These are phyloP conservation scores for Clavispora vitiphila DNA, from an alignment of 805 yeast genomes.

Conservation along the genomic window DNA sequence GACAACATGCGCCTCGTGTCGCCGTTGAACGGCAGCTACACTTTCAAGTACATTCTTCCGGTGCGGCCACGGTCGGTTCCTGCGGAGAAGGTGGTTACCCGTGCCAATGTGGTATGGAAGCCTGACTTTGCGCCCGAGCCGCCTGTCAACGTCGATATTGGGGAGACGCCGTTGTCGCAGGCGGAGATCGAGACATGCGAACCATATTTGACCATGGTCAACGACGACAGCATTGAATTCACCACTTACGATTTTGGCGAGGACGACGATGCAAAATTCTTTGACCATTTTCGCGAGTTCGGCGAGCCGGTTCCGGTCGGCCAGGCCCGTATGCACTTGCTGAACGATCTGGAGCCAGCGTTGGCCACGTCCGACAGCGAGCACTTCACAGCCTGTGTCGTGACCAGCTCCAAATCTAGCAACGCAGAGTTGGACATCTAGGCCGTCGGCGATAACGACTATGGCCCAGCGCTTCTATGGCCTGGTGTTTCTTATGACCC, in stretches of 20 bases:
- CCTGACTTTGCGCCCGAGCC: not conserved
- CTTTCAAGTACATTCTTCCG: conserved; percentile 41
- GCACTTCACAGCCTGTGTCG: not conserved
- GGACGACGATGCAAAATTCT: conserved; percentile 14
- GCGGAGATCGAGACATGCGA: conserved; percentile 55
- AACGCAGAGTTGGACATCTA: not conserved
- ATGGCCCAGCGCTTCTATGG: too few species aligned
- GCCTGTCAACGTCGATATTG: not conserved
- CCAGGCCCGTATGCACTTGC: conserved; percentile 4
- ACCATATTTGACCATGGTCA: conserved; percentile 31
- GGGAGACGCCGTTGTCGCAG: conserved; percentile 36
- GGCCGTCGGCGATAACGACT: too few species aligned
- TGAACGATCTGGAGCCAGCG: not conserved
- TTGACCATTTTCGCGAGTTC: conserved; percentile 18
- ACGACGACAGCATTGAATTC: conserved; percentile 26
- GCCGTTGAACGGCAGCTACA: conserved; percentile 34
- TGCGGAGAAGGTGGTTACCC: not conserved
- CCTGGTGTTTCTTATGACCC: too few species aligned
- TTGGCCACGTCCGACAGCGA: not conserved
- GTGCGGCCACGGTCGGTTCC: conserved; percentile 16
- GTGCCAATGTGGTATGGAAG: not conserved
- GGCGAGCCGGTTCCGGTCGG: conserved; percentile 21
- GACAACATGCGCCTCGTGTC: conserved; percentile 30
- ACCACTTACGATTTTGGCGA: conserved; percentile 23
- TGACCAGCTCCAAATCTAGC: not conserved